A percentile compares a stretch with the other conserved stretches of the same genome.
These are phyloP conservation scores for Rhododendron molle DNA, from an alignment of 148 eudicot genomes.

Conservation along the genomic window DNA sequence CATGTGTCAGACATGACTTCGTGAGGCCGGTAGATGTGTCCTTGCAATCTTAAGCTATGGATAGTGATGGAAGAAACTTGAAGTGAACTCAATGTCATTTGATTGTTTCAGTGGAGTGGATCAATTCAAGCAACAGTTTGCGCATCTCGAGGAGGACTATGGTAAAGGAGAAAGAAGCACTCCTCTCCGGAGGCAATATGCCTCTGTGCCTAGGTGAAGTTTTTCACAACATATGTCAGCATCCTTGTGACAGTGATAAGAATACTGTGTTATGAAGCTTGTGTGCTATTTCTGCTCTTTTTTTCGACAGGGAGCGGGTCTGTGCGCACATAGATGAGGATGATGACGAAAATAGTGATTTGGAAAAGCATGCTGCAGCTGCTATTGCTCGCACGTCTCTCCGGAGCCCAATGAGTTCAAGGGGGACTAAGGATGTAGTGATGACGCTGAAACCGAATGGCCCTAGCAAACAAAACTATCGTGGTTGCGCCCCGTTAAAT, in stretches of 20 bases:
- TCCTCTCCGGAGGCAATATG: conserved; percentile 80
- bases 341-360: conserved; percentile 26
- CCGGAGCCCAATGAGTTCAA: conserved; percentile 40
- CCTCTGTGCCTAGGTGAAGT: conserved; percentile 84
- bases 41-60: background rate
- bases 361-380: conserved; percentile 31
- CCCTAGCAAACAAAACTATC: conserved; percentile 32
- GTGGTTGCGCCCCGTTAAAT: conserved; percentile 52
- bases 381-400: conserved; percentile 34
- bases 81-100: conserved; percentile 7
- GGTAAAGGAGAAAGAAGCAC: conserved; percentile 63
- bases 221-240: background rate
- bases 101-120: conserved; percentile 62
- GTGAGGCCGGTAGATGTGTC: background rate
- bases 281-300: conserved; percentile 6
- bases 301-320: conserved; percentile 58
- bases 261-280: background rate
- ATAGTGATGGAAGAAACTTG: background rate
- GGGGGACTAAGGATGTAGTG: conserved; percentile 19
- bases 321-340: conserved; percentile 50
- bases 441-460: conserved; percentile 29
- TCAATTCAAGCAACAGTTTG: conserved; percentile 84
- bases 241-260: background rate
- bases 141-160: conserved; percentile 74
- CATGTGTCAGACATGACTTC: background rate